Conservation (phyloP, 352 stramenopile genomes). For the Phytopythium ostracodes region DNA sequence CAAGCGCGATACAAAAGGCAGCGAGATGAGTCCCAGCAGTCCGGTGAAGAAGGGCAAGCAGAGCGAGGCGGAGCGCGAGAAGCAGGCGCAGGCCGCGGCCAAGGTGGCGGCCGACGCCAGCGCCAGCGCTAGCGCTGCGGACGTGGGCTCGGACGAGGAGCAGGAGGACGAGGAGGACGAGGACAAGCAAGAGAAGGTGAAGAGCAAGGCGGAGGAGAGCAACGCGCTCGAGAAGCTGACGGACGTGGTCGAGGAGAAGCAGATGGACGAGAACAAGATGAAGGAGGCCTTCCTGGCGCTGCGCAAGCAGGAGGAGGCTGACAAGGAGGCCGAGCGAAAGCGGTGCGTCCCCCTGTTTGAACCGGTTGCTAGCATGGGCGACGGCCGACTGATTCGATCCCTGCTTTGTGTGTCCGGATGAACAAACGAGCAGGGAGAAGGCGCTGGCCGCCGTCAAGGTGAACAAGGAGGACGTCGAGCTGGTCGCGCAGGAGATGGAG, state of each 20-base stretch:
- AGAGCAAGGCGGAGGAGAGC: slow-evolving; percentile 82
- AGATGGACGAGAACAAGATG: slow-evolving; percentile 89
- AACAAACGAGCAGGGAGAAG: slow-evolving; percentile 50
- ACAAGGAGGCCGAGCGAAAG: slow-evolving; percentile 76
- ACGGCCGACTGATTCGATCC: neutral
- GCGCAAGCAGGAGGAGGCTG: slow-evolving; percentile 75
- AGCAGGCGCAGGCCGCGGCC: slow-evolving; percentile 12
- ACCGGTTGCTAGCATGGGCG: neutral
- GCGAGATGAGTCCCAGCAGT: slow-evolving; percentile 33
- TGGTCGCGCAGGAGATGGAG: slow-evolving; percentile 79
- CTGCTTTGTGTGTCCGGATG: no score
- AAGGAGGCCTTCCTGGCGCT: slow-evolving; percentile 74
- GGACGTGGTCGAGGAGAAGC: slow-evolving; percentile 82
- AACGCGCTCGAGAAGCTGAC: slow-evolving; percentile 83
- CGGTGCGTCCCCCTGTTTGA: slow-evolving; percentile 16
- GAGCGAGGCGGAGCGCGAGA: slow-evolving; percentile 14
- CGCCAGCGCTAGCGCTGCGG: slow-evolving; percentile 5
- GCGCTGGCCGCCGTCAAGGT: slow-evolving; percentile 78
- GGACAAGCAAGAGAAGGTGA: slow-evolving; percentile 38
- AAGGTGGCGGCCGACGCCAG: neutral
- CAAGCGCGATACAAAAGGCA: neutral
- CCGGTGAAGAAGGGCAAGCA: slow-evolving; percentile 24
- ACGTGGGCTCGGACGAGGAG: slow-evolving; percentile 54
- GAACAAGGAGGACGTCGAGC: slow-evolving; percentile 74
- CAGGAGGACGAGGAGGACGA: slow-evolving; percentile 48